Base-by-base conservation (phyloP, 495 filamentous ascomycete genomes). In the Aspergillus bridgeri region DNA sequence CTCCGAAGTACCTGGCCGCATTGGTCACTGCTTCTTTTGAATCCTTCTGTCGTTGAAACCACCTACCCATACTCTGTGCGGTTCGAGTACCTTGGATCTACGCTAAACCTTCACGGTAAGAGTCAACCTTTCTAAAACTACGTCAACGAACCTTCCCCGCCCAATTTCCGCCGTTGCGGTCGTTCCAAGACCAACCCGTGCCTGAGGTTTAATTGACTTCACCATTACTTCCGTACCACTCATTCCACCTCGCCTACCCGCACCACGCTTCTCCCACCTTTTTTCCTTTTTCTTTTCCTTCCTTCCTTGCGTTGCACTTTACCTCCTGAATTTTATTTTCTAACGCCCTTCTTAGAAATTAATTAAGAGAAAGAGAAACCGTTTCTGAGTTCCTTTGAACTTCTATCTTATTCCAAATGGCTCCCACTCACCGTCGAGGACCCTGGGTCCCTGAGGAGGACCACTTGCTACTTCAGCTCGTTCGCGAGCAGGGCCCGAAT, bases 391-490 rank as follows among this genome's bases (percentile, higher is more conserved):
- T 43, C 42, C 13, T 52, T 29, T 46, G 45, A 29, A 46, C 53
- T 38, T 4, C 33, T 13, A 38, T 38, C 17, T 38, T 15, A 38
- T 38, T 4, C 9, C 7, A 38, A 27, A 84, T 83, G 80, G 71
- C 75, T 64, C 71, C 74, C 56, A 68, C 69, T 63, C 83, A 90
- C 68, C 87, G 88, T 68, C 82, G 91, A 73, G 93, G 93, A 48
- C 93, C 93, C 44, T 98, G 93, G 93, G 89, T 90, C 33, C 84
- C 86, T 58, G 77, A 81, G 33, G 93, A 98, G 72, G 93, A 97
- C 65, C 71, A 79, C 33, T 73, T 81, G 53, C 83, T 98, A 7
- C 73, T 90, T 42, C 75, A 81, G 52, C 81, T 96, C 23, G 91
- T 96, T 49, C 79, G 86, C 24, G 78, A 79, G 56, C 86, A 90